Evolutionary conservation across 2,329 filamentous ascomycete genomes (phyloP).

Genomic region (Calonectria fujianensis): DNA sequence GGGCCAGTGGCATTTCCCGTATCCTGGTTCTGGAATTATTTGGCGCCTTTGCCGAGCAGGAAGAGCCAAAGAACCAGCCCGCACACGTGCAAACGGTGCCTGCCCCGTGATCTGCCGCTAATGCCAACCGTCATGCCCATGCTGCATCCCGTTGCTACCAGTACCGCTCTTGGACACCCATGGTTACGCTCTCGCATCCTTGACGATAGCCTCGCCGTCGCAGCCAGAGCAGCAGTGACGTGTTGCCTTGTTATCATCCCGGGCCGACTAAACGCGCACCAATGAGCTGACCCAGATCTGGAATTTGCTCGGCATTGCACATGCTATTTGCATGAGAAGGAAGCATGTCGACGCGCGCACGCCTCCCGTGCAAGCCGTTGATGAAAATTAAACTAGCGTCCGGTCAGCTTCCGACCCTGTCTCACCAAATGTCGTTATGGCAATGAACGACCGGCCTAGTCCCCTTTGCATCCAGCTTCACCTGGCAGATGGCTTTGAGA

Average conservation of each 20-base stretch:
- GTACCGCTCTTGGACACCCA: slow-evolving; percentile 9
- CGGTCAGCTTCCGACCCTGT: not conserved
- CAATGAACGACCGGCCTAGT: not conserved
- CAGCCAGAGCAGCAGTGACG: slow-evolving; percentile 13
- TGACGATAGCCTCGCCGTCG: slow-evolving; percentile 21
- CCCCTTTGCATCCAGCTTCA: not conserved
- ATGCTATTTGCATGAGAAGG: slow-evolving; percentile 13
- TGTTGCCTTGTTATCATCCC: slow-evolving; percentile 25
- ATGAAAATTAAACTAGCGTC: not conserved
- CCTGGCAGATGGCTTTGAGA: not conserved
- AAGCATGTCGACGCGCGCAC: slow-evolving; percentile 7
- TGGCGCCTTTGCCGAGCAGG: not conserved
- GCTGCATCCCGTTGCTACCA: slow-evolving; percentile 1
- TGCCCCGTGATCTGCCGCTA: slow-evolving; percentile 24
- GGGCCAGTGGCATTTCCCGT: not conserved
- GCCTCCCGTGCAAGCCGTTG: not conserved
- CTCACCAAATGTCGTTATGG: slow-evolving; percentile 8
- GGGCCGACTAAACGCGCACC: slow-evolving; percentile 21
- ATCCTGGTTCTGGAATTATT: not conserved
- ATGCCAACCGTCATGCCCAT: slow-evolving; percentile 8
- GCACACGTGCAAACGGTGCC: not conserved
- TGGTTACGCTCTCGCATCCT: slow-evolving; percentile 5
- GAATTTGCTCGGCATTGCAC: slow-evolving; percentile 10
- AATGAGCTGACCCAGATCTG: not conserved
- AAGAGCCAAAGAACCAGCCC: not conserved